These are phyloP conservation scores for Boletus vinaceobasis DNA, from an alignment of 768 basidiomycete species.

Conservation along the genomic window DNA sequence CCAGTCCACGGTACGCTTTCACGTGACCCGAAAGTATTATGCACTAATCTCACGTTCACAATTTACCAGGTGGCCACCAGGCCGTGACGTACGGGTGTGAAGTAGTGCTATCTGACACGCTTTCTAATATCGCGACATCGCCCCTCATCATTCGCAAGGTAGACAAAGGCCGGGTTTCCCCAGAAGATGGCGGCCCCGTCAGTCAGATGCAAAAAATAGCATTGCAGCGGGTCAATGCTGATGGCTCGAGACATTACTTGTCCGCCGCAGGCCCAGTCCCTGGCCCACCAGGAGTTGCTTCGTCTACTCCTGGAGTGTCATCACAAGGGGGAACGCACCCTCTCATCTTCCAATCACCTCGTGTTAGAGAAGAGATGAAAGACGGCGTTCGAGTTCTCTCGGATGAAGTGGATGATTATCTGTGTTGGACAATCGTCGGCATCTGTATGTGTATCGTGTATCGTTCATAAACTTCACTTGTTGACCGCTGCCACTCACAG, in stretches of 20 bases:
- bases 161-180: constrained; percentile 82
- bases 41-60: constrained; percentile 39
- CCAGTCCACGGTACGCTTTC: constrained; percentile 60
- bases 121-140: constrained; percentile 81
- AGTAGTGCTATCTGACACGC: constrained; percentile 79
- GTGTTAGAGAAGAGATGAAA: constrained; percentile 78
- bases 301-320: constrained; percentile 72
- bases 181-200: constrained; percentile 88
- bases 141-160: constrained; percentile 89
- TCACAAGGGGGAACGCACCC: constrained; percentile 79
- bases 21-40: constrained; percentile 46
- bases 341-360: constrained; percentile 73
- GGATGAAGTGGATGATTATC: constrained; percentile 92
- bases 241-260: constrained; percentile 82
- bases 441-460: constrained; percentile 62
- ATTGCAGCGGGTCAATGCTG: constrained; percentile 75
- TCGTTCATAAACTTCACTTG: constrained; percentile 7
- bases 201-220: constrained; percentile 98
- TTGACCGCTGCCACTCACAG: constrained; percentile 38
- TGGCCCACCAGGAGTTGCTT: constrained; percentile 65
- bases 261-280: constrained; percentile 85
- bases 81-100: constrained; percentile 92
- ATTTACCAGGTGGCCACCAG: constrained; percentile 57
- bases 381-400: constrained; percentile 71
- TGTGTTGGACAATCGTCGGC: constrained; percentile 95